Evolutionary conservation across 2,329 filamentous ascomycete species (phyloP), one percentile per base, ranked within the genome.

Genomic region (Coniochaeta sp.): DNA sequence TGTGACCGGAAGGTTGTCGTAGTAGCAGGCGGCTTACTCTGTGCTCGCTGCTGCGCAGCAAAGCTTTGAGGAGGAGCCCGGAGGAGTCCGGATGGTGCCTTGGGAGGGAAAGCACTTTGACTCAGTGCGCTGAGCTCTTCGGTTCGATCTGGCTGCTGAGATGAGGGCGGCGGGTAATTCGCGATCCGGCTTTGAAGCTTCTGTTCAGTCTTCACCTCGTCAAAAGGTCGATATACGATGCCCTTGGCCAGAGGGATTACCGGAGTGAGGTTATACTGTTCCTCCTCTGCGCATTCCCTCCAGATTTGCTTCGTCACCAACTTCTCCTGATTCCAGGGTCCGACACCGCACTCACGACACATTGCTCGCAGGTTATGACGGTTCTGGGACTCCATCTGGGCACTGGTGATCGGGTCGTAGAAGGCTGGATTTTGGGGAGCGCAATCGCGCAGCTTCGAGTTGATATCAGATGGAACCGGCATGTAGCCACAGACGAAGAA

Each of bases 401-500:
- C 68, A 65, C 70, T 76, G 65, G 81, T 71, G 11, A 81, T 77
- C 22, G 76, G 73, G 33, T 74, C 72, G 65, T 85, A 85, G 63
- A 88, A 88, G 52, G 82, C 78, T n/a, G 82, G 75, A 22, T 75
- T 75, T 17, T 85, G 80, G 1, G 86, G 85, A 1, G 83, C 76
- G 24, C 77, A 72, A 33, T 88, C 85, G 50, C 85, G 78, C 8
- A 88, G 72, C 57, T 81, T 81, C 6, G 77, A 70, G 19, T 77
- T 85, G 68, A 88, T 87, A 64, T 88, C 85, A 47, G 78, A 74
- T 19, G 81, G 70, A 11, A 76, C 72, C 8, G 90, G 91, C 72
- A 93, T 85, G 72, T 88, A 91, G 16, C 89, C 89, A 33, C 87
- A 81, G 58, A 83, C 85, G 77, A 95, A 95, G 73, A 93, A 95